Evolutionary conservation across 352 stramenopile species (phyloP).

Genomic region (Globisporangium perplexum): DNA sequence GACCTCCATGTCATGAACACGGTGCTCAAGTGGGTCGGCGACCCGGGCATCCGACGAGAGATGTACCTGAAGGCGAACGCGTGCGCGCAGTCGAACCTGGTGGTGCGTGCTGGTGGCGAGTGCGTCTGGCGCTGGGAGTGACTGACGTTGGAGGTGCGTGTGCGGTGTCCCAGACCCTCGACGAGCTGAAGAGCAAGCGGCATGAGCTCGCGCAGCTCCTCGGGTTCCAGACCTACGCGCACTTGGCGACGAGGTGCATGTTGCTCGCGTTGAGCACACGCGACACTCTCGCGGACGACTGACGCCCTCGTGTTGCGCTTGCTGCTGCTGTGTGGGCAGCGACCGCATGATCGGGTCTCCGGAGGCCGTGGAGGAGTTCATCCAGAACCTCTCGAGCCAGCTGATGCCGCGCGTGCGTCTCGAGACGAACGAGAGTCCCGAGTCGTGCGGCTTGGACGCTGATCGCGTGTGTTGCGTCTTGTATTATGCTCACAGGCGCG

Average conservation of each 20-base stretch:
- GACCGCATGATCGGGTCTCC: constrained; percentile 86
- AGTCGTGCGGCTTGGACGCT: no score
- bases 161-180: constrained; percentile 47
- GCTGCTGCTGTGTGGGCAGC: constrained; percentile 15
- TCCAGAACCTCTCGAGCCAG: constrained; percentile 52
- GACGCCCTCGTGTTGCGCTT: no score
- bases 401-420: constrained; percentile 64
- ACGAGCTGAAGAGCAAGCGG: constrained; percentile 81
- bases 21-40: constrained; percentile 88
- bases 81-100: constrained; percentile 65
- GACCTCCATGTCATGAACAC: constrained; percentile 89
- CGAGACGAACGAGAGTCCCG: no score
- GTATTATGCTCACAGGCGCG: constrained; percentile 22
- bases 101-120: constrained; percentile 17
- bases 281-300: background rate
- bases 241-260: constrained; percentile 87
- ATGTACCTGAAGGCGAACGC: constrained; percentile 90
- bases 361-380: constrained; percentile 55
- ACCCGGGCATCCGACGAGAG: constrained; percentile 69
- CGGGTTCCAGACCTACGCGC: constrained; percentile 88
- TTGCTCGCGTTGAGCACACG: background rate
- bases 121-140: background rate
- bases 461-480: no score
- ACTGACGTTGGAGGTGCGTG: background rate
- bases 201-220: constrained; percentile 86